Percentiles rank a stretch among this genome's conserved stretches.
Conservation (phyloP, 768 basidiomycete genomes). For the Pholiota microspora region DNA sequence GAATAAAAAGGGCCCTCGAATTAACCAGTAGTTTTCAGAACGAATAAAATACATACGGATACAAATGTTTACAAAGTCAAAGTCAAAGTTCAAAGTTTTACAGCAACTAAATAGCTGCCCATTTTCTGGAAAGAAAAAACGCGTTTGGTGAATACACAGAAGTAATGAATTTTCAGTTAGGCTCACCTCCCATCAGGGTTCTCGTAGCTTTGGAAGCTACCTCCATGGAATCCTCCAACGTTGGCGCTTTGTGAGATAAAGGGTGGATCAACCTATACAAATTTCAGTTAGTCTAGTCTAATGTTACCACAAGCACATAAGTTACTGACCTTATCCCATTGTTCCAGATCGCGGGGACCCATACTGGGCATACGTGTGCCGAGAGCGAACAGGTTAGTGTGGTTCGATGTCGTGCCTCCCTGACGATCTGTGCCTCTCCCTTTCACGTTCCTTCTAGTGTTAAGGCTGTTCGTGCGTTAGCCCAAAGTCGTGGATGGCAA, state of each 20-base stretch:
- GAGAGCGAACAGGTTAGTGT: conserved; percentile 51
- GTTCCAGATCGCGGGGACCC: conserved; percentile 32
- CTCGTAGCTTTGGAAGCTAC: not conserved
- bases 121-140: not conserved
- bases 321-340: conserved; percentile 29
- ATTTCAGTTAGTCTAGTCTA: not conserved
- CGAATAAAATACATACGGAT: not conserved
- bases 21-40: not conserved
- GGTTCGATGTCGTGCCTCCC: conserved; percentile 32
- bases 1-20: not conserved
- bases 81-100: not conserved
- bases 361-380: conserved; percentile 44
- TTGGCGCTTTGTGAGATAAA: not conserved
- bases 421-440: conserved; percentile 56
- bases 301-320: not conserved
- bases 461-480: conserved; percentile 38
- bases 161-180: not conserved
- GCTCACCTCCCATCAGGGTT: not conserved
- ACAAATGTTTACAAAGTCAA: not conserved
- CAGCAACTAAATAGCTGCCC: not conserved
- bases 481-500: not conserved
- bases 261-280: conserved; percentile 8
- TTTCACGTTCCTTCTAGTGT: conserved; percentile 53
- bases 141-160: no score
- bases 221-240: not conserved